These are phyloP conservation scores for Starmera amethionina DNA, from an alignment of 805 yeast species.

Conservation along the genomic window DNA sequence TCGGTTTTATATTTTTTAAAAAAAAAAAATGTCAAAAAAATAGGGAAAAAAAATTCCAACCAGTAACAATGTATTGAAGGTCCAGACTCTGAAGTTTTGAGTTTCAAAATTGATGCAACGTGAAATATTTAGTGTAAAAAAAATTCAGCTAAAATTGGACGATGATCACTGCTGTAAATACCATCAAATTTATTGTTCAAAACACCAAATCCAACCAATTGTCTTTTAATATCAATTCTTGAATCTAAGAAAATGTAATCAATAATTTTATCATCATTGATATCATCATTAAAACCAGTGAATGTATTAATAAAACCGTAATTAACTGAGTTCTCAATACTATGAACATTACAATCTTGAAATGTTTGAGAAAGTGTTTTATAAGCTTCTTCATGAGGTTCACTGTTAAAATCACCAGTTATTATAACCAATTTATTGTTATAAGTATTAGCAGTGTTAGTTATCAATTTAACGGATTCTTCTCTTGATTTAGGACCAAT, in stretches of 20 bases:
- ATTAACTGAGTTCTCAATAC: slow-evolving; percentile 13
- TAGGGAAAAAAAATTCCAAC: no score
- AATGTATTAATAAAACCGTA: slow-evolving; percentile 38
- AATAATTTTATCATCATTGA: slow-evolving; percentile 21
- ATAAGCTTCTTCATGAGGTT: slow-evolving; percentile 32
- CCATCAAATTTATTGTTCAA: slow-evolving; percentile 26
- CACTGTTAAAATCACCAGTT: slow-evolving; percentile 51
- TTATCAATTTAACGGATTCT: slow-evolving; percentile 34
- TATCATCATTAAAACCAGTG: slow-evolving; percentile 34
- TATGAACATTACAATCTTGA: slow-evolving; percentile 26
- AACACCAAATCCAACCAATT: slow-evolving; percentile 24
- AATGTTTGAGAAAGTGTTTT: slow-evolving; percentile 26
- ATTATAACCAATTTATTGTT: slow-evolving; percentile 32
- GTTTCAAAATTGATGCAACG: no score
- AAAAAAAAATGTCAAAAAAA: no score
- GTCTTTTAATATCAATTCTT: slow-evolving; percentile 1
- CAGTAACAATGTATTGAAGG: no score
- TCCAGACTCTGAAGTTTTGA: no score
- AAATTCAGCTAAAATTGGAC: slow-evolving; percentile 31
- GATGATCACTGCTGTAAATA: slow-evolving; percentile 33
- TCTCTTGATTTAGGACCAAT: slow-evolving; percentile 34
- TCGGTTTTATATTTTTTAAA: no score
- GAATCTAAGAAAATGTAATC: slow-evolving; percentile 17
- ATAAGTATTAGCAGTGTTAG: slow-evolving; percentile 24
- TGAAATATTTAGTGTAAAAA: neutral